Percentiles rank a stretch among this genome's conserved stretches.
These are phyloP conservation scores for Cystoisospora suis DNA, from an alignment of 169 alveolate genomes.

Conservation along the genomic window DNA sequence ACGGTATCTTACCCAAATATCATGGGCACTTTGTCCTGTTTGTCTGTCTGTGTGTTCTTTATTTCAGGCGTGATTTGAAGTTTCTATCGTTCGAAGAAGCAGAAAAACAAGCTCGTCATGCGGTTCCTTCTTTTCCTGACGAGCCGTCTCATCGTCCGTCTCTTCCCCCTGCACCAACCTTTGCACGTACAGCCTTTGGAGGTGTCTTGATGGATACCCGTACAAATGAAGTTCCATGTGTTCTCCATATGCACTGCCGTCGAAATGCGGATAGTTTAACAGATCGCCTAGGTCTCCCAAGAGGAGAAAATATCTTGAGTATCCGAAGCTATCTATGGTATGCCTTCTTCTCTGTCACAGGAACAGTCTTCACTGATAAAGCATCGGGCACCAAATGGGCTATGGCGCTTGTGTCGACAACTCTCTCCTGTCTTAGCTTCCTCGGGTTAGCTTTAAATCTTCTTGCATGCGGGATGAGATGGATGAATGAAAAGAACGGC, in stretches of 20 bases:
- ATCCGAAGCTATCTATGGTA: not conserved
- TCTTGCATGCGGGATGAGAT: not conserved
- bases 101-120: constrained; percentile 20
- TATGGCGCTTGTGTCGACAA: not conserved
- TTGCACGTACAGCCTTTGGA: not conserved
- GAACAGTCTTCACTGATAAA: not conserved
- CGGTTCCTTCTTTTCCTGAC: not conserved
- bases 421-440: not conserved
- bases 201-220: constrained; percentile 22
- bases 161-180: not conserved
- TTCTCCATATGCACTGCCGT: constrained; percentile 52
- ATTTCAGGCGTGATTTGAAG: not conserved
- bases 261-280: constrained; percentile 41
- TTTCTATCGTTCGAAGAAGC: constrained; percentile 11
- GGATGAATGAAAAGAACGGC: too few species aligned
- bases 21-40: too few species aligned
- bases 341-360: not conserved
- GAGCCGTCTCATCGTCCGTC: not conserved
- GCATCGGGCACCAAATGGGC: not conserved
- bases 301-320: not conserved
- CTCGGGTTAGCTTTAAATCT: not conserved
- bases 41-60: too few species aligned
- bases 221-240: constrained; percentile 42
- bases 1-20: too few species aligned
- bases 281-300: constrained; percentile 20